Base-by-base conservation (phyloP, 2,329 filamentous ascomycete genomes). In the Diaporthe citri region DNA sequence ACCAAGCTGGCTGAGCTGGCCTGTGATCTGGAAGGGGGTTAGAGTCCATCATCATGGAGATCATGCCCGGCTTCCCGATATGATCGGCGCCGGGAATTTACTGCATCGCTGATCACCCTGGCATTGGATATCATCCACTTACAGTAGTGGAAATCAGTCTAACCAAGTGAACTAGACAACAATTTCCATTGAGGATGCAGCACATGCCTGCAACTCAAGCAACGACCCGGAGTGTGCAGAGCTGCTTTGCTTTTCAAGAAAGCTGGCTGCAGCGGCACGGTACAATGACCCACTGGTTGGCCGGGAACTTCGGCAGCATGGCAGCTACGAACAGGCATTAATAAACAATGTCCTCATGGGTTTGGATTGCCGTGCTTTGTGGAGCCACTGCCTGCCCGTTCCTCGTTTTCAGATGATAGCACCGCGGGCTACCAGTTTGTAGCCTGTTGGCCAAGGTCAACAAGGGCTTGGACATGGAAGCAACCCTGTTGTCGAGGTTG, bases 21-120 rank as follows among this genome's bases (percentile, higher is more conserved):
- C 41, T 48, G 20, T 34, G 28, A 5, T 48, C 22, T 36, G 3
- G 6, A 25, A 22, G 5, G 12, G 46, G 39, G 22, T 25, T 12
- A n/a, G 22, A 17, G 22, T 15, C 46, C 12, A 36, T 52, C n/a
- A 52, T 12, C 48, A 51, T 4, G 1, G 28, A 52, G 34, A 67
- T 17, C 46, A 28, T 25, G 22, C n/a, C 31, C 12, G 22, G 64
- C 46, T 52, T 67, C 64, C 64, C 46, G 34, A 25, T 2, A 52
- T 67, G 64, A 67, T 67, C 64, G n/a, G 34, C 46, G n/a, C 22
- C 31, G 64, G 46, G 64, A 39, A 39, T 52, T 7, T 67, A 25
- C 46, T 67, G 31, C 22, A 1, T 25, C n/a, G 64, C 31, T 51
- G 62, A 67, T 67, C 62, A 52, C 46, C 41, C 31, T 22, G 10